These are phyloP conservation scores for Apiospora malaysiana DNA, from an alignment of 2,329 filamentous ascomycete genomes.

Conservation along the genomic window DNA sequence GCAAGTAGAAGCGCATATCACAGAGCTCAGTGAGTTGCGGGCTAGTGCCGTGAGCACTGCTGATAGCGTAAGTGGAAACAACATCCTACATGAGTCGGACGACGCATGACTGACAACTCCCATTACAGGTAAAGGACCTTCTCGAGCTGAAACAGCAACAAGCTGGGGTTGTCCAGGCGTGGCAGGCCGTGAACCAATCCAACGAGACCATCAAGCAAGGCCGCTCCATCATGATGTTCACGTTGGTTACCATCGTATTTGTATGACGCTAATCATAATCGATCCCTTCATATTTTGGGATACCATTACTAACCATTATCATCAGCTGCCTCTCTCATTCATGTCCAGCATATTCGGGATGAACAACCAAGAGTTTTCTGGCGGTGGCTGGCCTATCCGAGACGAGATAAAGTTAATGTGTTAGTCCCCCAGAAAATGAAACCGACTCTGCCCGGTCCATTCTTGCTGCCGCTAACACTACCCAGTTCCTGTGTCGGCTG, in stretches of 20 bases:
- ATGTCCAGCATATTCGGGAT: conserved; percentile 47
- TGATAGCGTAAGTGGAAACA: conserved; percentile 35
- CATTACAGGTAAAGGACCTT: conserved; percentile 44
- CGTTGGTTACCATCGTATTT: conserved; percentile 53
- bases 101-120: conserved; percentile 11
- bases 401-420: conserved; percentile 33
- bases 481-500: background rate
- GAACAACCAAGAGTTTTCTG: conserved; percentile 38
- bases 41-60: conserved; percentile 41
- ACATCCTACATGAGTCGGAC: background rate
- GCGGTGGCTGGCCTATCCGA: conserved; percentile 23
- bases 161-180: conserved; percentile 50
- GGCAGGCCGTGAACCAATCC: conserved; percentile 45
- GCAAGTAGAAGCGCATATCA: conserved; percentile 37
- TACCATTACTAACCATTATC: background rate
- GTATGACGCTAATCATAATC: conserved; percentile 38
- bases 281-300: background rate
- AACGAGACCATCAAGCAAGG: conserved; percentile 49
- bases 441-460: no score
- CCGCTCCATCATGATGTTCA: conserved; percentile 52
- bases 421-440: conserved; percentile 27
- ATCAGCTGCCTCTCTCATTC: conserved; percentile 45
- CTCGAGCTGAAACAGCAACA: conserved; percentile 53
- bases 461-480: background rate
- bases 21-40: conserved; percentile 42